Evolutionary conservation across 1,284 basidiomycete genomes (phyloP), one percentile per base, ranked within the genome.

Genomic region (Tylopilus sp.): DNA sequence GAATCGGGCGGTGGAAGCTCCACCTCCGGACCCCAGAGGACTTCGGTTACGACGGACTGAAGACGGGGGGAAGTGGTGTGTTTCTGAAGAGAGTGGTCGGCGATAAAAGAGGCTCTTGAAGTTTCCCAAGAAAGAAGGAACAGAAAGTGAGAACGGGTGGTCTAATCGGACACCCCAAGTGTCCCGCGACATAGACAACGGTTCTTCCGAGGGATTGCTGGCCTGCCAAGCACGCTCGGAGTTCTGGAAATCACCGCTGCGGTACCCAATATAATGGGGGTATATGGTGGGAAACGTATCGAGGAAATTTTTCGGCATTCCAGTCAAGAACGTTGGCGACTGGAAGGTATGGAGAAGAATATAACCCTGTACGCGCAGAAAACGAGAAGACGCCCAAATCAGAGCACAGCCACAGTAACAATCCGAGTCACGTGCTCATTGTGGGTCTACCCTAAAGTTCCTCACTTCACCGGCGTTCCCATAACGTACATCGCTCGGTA

Each of bases 1-100:
- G 65, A 88, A 89, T 49, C 67, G 72, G 9, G 67, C 35, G 1
- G 71, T 67, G 6, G 70, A 55, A 18, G 59, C 33, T 18, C 44
- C 46, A 37, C 50, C 26, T 21, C 44, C 34, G 37, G 60, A 50
- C 31, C 55, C 52, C 48, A 54, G 55, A 21, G 58, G 48, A 40
- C 40, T 40, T 11, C 30, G 56, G 8, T 59, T 60, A 38, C 55
- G 62, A 48, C 68, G 66, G 30, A 55, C 51, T 44, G 54, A 60
- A 35, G 67, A 54, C 8, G 66, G 41, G 21, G 55, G 57, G 36
- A 66, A 51, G 23, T 37, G 36, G 23, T 50, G 50, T 30, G 34
- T 35, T 18, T 53, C 54, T 16, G 50, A 44, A 31, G 41, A 36
- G 33, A 52, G 46, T 30, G 55, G 39, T 16, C 44, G 54, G 41